A percentile compares a stretch with the other conserved stretches of the same genome.
Conservation (phyloP, 1,284 basidiomycete genomes). For the Boletus austroedulis region DNA sequence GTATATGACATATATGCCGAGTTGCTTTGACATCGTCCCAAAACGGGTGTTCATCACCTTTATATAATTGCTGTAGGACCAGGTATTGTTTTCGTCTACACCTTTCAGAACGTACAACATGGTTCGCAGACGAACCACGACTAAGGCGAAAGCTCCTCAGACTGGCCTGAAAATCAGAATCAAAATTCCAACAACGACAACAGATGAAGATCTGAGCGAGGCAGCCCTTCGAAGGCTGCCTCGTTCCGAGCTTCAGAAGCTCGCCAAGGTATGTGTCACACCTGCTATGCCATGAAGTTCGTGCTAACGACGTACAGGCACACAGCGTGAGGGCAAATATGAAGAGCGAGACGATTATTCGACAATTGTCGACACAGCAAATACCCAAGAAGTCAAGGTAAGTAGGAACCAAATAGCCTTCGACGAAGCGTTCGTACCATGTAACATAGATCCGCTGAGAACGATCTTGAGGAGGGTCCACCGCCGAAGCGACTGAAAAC, state of each 20-base stretch:
- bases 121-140: conserved; percentile 10
- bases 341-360: conserved; percentile 31
- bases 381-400: conserved; percentile 13
- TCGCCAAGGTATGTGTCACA: conserved; percentile 25
- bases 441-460: conserved; percentile 11
- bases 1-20: not conserved
- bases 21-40: conserved; percentile 22
- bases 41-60: conserved; percentile 4
- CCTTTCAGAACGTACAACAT: not conserved
- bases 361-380: conserved; percentile 12
- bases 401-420: not conserved
- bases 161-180: not conserved
- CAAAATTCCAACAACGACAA: not conserved
- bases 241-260: conserved; percentile 27
- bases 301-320: conserved; percentile 14
- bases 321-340: conserved; percentile 27
- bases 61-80: conserved; percentile 21
- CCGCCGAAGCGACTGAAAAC: conserved; percentile 18
- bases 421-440: not conserved
- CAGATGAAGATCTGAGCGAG: conserved; percentile 10
- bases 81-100: conserved; percentile 18
- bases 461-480: conserved; percentile 10
- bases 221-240: conserved; percentile 25
- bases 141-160: conserved; percentile 6
- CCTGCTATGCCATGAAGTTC: not conserved